Evolutionary conservation across 2,329 filamentous ascomycete species (phyloP).

Genomic region (Esteya vermicola): DNA sequence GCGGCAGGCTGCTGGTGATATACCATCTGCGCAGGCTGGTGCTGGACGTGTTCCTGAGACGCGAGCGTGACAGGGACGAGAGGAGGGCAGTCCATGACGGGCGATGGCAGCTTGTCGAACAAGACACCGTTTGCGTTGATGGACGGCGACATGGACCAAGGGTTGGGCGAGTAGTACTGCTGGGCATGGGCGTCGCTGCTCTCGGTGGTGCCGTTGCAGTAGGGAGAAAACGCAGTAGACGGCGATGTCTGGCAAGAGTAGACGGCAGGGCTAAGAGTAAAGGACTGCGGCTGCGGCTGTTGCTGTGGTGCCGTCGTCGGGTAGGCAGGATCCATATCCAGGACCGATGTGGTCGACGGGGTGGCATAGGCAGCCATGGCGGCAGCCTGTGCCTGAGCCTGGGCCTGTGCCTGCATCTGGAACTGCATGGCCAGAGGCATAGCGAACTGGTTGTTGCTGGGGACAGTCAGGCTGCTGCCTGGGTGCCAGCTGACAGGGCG

Average conservation of each 20-base stretch:
- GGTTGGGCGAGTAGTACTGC: constrained; percentile 25
- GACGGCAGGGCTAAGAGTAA: constrained; percentile 36
- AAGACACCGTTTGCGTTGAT: constrained; percentile 5
- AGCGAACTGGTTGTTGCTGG: constrained; percentile 8
- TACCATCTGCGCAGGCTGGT: not conserved
- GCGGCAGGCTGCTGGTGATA: not conserved
- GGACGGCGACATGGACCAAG: constrained; percentile 19
- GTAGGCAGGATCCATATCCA: too few species aligned
- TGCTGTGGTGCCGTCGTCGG: too few species aligned
- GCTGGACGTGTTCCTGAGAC: not conserved
- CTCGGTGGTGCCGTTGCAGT: constrained; percentile 19
- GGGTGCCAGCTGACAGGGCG: constrained; percentile 69
- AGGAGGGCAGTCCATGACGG: constrained; percentile 9
- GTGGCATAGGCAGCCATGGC: constrained; percentile 20
- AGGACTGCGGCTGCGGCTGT: too few species aligned
- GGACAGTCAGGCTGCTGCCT: constrained; percentile 31
- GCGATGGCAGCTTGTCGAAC: constrained; percentile 10
- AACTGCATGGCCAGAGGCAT: not conserved
- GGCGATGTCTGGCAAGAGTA: constrained; percentile 48
- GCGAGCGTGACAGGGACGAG: constrained; percentile 2
- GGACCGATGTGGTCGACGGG: constrained; percentile 20
- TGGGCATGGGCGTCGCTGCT: constrained; percentile 17
- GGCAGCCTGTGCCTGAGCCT: too few species aligned
- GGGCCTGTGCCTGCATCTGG: constrained; percentile 1
- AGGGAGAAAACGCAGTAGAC: constrained; percentile 38